Conservation (phyloP, 2,329 filamentous ascomycete genomes). For the Alternaria ethzedia region DNA sequence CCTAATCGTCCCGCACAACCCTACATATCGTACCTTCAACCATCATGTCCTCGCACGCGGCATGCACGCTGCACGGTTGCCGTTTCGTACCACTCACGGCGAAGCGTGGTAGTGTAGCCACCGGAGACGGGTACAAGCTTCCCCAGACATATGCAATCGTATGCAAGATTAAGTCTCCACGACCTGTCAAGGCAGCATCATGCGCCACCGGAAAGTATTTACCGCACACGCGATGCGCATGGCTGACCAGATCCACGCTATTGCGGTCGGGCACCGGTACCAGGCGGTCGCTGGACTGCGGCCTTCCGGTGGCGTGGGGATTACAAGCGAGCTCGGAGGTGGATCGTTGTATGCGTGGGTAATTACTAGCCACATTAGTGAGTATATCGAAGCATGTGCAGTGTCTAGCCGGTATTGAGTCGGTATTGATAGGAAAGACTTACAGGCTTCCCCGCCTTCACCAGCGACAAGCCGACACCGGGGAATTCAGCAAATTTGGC, state of each 20-base stretch:
- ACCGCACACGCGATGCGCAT: constrained; percentile 1
- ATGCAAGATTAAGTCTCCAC: constrained; percentile 12
- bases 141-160: constrained; percentile 18
- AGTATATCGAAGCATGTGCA: neutral
- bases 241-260: constrained; percentile 18
- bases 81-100: constrained; percentile 22
- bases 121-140: constrained; percentile 26
- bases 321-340: neutral
- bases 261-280: neutral
- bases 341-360: neutral
- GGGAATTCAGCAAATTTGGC: neutral
- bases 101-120: constrained; percentile 16
- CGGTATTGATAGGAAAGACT: neutral
- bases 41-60: constrained; percentile 2
- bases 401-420: neutral
- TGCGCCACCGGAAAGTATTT: constrained; percentile 1
- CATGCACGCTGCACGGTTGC: constrained; percentile 16
- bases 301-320: neutral
- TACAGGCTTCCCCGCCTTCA: neutral
- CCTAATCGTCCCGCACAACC: neutral
- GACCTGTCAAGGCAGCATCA: constrained; percentile 19
- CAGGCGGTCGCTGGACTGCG: constrained; percentile 5
- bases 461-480: neutral
- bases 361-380: neutral
- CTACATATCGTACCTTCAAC: neutral